Percentiles rank a stretch among this genome's conserved stretches.
These are phyloP conservation scores for Coemansia sp. DNA, from an alignment of 192 early-diverging fungal genomes.

Conservation along the genomic window DNA sequence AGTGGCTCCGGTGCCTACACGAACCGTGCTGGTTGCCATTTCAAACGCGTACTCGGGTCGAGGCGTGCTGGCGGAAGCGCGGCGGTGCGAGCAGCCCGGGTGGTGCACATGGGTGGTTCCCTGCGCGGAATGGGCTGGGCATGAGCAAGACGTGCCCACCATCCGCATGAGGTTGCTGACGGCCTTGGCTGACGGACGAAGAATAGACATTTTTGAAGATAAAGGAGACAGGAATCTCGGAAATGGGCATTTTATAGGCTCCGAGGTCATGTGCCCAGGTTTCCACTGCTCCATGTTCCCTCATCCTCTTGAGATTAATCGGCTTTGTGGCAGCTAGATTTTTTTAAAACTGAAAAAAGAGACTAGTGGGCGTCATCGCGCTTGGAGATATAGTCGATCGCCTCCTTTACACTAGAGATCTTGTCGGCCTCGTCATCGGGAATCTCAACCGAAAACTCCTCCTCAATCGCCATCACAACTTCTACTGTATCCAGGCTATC, in stretches of 20 bases:
- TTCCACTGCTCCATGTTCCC: no score
- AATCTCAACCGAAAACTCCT: constrained; percentile 98
- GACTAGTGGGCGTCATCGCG: constrained; percentile 67
- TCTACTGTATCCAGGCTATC: constrained; percentile 98
- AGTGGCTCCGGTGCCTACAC: constrained; percentile 81
- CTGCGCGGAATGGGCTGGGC: constrained; percentile 40
- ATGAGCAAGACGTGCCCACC: constrained; percentile 50
- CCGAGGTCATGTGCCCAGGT: constrained; percentile 7
- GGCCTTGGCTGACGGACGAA: constrained; percentile 30
- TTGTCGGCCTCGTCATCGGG: constrained; percentile 96
- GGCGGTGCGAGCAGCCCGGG: constrained; percentile 18
- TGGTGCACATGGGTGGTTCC: constrained; percentile 14
- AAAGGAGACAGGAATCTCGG: neutral
- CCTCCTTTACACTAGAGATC: constrained; percentile 84
- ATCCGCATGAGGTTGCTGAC: constrained; percentile 53
- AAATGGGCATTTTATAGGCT: neutral
- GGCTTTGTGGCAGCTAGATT: no score
- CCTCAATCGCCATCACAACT: constrained; percentile 99
- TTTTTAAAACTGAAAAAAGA: neutral
- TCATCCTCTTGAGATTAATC: no score
- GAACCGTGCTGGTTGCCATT: constrained; percentile 87
- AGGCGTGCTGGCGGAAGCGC: constrained; percentile 23
- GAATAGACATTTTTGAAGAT: constrained; percentile 2
- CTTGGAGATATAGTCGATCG: constrained; percentile 78
- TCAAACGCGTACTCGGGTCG: constrained; percentile 70